Conservation (phyloP, 176 grass and related monocot species). For the Carex myosuroides region DNA sequence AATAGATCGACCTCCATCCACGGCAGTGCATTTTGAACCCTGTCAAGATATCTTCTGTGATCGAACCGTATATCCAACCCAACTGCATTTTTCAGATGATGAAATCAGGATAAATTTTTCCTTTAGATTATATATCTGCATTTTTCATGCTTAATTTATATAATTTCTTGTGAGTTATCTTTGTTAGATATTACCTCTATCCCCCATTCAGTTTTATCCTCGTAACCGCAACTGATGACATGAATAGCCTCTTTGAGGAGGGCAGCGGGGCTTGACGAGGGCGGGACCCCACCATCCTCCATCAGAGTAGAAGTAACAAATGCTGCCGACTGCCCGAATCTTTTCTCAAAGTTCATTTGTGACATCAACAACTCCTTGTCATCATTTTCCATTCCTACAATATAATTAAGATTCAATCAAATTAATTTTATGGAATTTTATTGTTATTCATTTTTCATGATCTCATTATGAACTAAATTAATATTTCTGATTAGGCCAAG, state of each 20-base stretch:
- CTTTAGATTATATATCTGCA: not conserved
- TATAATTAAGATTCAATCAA: not conserved
- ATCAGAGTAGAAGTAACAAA: conserved; percentile 98
- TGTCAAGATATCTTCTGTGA: conserved; percentile 97
- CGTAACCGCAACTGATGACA: conserved; percentile 98
- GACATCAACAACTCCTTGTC: conserved; percentile 97
- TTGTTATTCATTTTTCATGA: not conserved
- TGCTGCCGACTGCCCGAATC: conserved; percentile 86
- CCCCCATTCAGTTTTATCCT: conserved; percentile 97
- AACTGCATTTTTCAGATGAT: conserved; percentile 36
- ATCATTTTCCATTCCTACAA: conserved; percentile 44
- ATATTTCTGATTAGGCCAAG: not conserved
- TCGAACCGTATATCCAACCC: conserved; percentile 97
- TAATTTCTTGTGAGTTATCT: not conserved
- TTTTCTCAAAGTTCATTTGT: conserved; percentile 99
- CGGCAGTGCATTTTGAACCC: conserved; percentile 99
- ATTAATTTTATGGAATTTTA: not conserved
- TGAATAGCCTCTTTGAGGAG: conserved; percentile 99
- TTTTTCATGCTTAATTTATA: not conserved
- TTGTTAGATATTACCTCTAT: conserved; percentile 44
- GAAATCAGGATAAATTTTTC: not conserved
- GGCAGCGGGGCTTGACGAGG: conserved; percentile 84
- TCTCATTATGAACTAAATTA: not conserved
- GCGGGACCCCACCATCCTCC: conserved; percentile 94
- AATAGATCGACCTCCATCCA: conserved; percentile 96